Evolutionary conservation across 306 rosid species (phyloP).

Genomic region (Psophocarpus tetragonolobus): DNA sequence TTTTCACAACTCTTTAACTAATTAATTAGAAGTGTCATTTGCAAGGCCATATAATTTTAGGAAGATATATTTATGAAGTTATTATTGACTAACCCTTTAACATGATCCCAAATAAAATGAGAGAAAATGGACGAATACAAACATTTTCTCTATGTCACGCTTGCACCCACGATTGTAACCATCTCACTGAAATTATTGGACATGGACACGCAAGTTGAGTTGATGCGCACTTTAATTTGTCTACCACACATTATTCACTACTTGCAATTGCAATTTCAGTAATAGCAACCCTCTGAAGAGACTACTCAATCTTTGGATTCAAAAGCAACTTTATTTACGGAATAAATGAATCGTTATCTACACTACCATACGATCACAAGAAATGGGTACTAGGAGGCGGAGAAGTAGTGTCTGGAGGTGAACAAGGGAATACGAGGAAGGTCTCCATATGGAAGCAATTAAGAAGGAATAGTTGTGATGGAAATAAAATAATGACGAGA

Average conservation of each 20-base stretch:
- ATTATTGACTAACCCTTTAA: neutral
- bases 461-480: no score
- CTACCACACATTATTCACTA: neutral
- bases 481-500: no score
- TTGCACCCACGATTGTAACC: neutral
- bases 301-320: neutral
- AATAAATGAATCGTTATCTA: no score
- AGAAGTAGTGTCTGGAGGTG: no score
- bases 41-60: no score
- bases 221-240: slow-evolving; percentile 7
- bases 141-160: neutral
- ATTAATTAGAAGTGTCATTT: no score
- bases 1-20: no score
- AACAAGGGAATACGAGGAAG: no score
- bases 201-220: neutral
- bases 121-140: neutral
- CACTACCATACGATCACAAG: no score
- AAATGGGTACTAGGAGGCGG: no score
- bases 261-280: neutral
- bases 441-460: no score
- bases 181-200: neutral
- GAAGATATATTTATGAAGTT: neutral
- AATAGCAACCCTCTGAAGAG: neutral
- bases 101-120: neutral
- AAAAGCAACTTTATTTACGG: neutral